Percentiles rank a stretch among this genome's conserved stretches.
These are phyloP conservation scores for Xylaria bambusicola DNA, from an alignment of 495 filamentous ascomycete genomes.

Conservation along the genomic window DNA sequence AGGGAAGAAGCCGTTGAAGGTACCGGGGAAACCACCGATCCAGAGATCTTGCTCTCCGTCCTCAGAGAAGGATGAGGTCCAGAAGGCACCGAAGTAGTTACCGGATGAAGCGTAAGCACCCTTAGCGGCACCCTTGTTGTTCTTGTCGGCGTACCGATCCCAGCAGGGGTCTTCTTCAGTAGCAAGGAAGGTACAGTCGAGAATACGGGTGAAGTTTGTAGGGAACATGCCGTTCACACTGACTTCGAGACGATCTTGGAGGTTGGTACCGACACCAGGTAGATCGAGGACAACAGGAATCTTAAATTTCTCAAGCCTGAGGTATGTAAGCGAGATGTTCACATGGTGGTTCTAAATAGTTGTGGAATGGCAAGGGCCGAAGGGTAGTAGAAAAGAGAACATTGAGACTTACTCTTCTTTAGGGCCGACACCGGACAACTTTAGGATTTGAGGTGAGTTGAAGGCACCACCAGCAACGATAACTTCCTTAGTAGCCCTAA, in stretches of 20 bases:
- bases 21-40: conserved; percentile 53
- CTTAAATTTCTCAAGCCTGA: conserved; percentile 28
- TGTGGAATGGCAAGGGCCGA: too few species aligned
- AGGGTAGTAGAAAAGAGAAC: background rate
- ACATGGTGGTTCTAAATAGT: too few species aligned
- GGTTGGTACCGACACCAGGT: conserved; percentile 64
- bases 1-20: conserved; percentile 56
- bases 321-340: too few species aligned
- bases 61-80: conserved; percentile 42
- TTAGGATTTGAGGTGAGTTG: conserved; percentile 64
- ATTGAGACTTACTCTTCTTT: conserved; percentile 40
- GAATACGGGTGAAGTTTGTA: conserved; percentile 41
- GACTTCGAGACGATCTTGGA: conserved; percentile 66
- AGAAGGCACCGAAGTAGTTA: conserved; percentile 47
- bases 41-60: conserved; percentile 52
- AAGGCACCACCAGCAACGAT: conserved; percentile 64
- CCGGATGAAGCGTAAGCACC: conserved; percentile 55
- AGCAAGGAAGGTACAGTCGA: conserved; percentile 50
- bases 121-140: conserved; percentile 31
- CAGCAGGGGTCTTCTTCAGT: conserved; percentile 52
- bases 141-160: conserved; percentile 42
- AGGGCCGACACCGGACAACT: conserved; percentile 64
- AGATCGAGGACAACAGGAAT: conserved; percentile 57
- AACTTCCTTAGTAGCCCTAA: conserved; percentile 58
- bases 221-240: conserved; percentile 48